phyloP scores from a whole-genome alignment of 805 yeast species.

The Wickerhamiella siamensis region DNA sequence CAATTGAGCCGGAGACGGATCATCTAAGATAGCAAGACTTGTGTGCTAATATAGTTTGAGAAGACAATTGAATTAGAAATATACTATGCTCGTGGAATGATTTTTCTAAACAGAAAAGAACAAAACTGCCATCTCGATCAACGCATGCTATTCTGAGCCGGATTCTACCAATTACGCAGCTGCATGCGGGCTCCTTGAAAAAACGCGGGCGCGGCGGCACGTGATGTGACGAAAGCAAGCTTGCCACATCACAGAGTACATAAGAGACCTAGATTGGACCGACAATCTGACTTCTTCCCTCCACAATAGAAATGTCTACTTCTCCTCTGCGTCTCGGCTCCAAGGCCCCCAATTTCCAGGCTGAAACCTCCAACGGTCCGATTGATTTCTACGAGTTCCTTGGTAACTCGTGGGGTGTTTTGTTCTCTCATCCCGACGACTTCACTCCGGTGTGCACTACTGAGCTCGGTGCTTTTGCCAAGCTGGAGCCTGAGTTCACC shows the following conservation, averaged over 20 bases:
- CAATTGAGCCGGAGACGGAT: no score
- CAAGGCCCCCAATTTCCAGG: constrained; percentile 75
- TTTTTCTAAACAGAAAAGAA: no score
- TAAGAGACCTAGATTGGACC: background rate
- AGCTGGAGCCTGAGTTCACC: constrained; percentile 80
- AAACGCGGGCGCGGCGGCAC: constrained; percentile 1
- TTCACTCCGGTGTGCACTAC: constrained; percentile 97
- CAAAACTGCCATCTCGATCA: no score
- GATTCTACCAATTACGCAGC: no score
- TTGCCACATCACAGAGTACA: background rate
- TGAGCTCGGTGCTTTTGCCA: constrained; percentile 89
- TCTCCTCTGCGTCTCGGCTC: constrained; percentile 57
- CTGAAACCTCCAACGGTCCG: constrained; percentile 71
- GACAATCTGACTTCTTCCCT: no score
- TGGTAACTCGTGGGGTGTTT: constrained; percentile 74
- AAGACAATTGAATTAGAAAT: no score
- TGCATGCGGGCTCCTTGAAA: no score
- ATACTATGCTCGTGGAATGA: no score
- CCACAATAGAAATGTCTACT: constrained; percentile 5
- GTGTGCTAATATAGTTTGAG: no score
- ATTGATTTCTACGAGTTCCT: constrained; percentile 77
- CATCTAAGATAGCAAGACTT: no score
- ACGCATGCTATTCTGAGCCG: no score
- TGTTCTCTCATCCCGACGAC: constrained; percentile 93
- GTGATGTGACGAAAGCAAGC: constrained; percentile 3